These are phyloP conservation scores for Amyloporia xantha DNA, from an alignment of 768 basidiomycete genomes.

Conservation along the genomic window DNA sequence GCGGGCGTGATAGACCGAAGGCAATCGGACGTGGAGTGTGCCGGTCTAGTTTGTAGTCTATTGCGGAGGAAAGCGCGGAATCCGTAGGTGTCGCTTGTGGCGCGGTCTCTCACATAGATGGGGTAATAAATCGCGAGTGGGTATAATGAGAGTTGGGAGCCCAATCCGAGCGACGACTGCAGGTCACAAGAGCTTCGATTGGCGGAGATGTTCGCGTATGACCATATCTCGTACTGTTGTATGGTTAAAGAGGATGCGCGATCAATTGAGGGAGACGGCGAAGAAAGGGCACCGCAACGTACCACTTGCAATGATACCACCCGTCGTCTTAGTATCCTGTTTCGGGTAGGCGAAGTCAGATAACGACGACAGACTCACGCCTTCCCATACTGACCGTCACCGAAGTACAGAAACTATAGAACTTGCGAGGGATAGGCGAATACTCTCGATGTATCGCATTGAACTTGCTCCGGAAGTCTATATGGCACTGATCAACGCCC, in stretches of 20 bases:
- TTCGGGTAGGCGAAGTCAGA: slow-evolving; percentile 28
- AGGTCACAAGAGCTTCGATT: slow-evolving; percentile 59
- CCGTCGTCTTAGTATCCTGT: slow-evolving; percentile 64
- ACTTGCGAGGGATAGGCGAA: slow-evolving; percentile 66
- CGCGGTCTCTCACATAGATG: too few relatives aligned
- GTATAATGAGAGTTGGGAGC: too few relatives aligned
- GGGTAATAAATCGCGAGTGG: too few relatives aligned
- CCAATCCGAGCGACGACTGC: too few relatives aligned
- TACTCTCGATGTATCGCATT: slow-evolving; percentile 72
- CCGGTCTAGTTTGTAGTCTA: too few relatives aligned
- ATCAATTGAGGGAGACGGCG: neutral
- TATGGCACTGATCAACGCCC: slow-evolving; percentile 37
- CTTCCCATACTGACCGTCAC: slow-evolving; percentile 57
- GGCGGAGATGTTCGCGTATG: slow-evolving; percentile 68
- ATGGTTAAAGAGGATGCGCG: neutral
- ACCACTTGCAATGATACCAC: slow-evolving; percentile 75
- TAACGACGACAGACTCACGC: neutral
- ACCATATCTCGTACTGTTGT: slow-evolving; percentile 81
- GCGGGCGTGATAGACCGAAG: too few relatives aligned
- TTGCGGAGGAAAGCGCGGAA: too few relatives aligned
- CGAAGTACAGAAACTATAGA: slow-evolving; percentile 73
- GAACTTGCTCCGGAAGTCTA: slow-evolving; percentile 67
- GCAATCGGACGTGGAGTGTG: too few relatives aligned
- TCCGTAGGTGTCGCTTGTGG: too few relatives aligned
- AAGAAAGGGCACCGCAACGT: slow-evolving; percentile 27